Base-by-base conservation (phyloP, 75 land plant species). In the Adiantum capillusveneris region DNA sequence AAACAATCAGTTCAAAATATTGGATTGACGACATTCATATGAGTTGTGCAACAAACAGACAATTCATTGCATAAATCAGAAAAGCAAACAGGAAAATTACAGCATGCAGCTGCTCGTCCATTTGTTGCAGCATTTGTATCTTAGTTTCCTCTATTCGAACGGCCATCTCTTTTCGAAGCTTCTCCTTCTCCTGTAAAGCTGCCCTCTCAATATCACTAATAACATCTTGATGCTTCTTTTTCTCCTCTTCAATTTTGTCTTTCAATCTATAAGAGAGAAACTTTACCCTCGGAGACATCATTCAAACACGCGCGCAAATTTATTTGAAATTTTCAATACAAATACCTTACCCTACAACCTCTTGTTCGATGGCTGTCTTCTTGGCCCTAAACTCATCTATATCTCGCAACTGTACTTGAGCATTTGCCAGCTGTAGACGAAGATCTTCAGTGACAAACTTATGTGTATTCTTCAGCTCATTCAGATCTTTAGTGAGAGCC, bases 21-120 rank as follows among this genome's bases (percentile, higher is more conserved):
- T n/a, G n/a, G n/a, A n/a, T n/a, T n/a, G n/a, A n/a, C n/a, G n/a
- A n/a, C n/a, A n/a, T n/a, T n/a, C n/a, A n/a, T n/a, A n/a, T n/a
- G n/a, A n/a, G n/a, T n/a, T n/a, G n/a, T n/a, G n/a, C n/a, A n/a
- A n/a, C n/a, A n/a, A n/a, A n/a, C n/a, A n/a, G n/a, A n/a, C n/a
- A n/a, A n/a, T n/a, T n/a, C n/a, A n/a, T n/a, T n/a, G 62, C 16
- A 60, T 14, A 18, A 41, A 28, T 9, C 7, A 25, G 20, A 19
- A 28, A 20, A 6, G 48, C 56, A 62, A 31, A 21, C 11, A 27
- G 28, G 30, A 17, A 49, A 49, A 55, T 17, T 67, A 72, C 75
- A 51, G 63, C 18, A 44, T 72, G 69, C 22, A 72, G 69, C 41
- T 72, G 75, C 54, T 65, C 68, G 31, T 72, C 67, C 61, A 64